Evolutionary conservation across 176 grass and related monocot genomes (phyloP).

Genomic region (Oryza brachyantha): DNA sequence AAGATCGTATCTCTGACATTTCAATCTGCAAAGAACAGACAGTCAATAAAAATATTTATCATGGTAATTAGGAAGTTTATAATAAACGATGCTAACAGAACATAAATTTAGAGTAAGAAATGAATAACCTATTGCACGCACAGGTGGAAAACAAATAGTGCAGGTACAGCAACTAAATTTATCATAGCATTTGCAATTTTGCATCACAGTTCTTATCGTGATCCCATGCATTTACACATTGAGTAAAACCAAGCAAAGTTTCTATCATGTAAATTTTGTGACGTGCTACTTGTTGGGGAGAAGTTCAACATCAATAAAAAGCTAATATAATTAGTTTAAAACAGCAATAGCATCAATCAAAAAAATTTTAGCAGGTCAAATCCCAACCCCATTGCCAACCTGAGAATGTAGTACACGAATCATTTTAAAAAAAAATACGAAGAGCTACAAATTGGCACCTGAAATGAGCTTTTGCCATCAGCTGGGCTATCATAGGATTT

Average conservation of each 20-base stretch:
- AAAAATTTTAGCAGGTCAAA: slow-evolving; percentile 9
- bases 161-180: neutral
- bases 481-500: slow-evolving; percentile 93
- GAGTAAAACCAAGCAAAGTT: neutral
- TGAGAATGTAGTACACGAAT: neutral
- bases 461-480: slow-evolving; percentile 97
- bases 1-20: slow-evolving; percentile 92
- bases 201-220: neutral
- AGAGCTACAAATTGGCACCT: slow-evolving; percentile 55
- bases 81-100: neutral
- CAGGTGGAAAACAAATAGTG: neutral
- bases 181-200: neutral
- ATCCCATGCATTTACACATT: neutral
- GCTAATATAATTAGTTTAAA: slow-evolving; percentile 15
- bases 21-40: slow-evolving; percentile 65
- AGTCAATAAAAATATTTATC: neutral
- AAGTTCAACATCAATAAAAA: neutral
- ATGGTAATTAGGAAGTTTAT: neutral
- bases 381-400: neutral
- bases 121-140: slow-evolving; percentile 11
- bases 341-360: neutral
- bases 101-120: slow-evolving; percentile 18
- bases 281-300: neutral
- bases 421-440: slow-evolving; percentile 5
- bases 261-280: neutral